Evolutionary conservation across 2,329 filamentous ascomycete species (phyloP).

Genomic region (Penicillium glabrum): DNA sequence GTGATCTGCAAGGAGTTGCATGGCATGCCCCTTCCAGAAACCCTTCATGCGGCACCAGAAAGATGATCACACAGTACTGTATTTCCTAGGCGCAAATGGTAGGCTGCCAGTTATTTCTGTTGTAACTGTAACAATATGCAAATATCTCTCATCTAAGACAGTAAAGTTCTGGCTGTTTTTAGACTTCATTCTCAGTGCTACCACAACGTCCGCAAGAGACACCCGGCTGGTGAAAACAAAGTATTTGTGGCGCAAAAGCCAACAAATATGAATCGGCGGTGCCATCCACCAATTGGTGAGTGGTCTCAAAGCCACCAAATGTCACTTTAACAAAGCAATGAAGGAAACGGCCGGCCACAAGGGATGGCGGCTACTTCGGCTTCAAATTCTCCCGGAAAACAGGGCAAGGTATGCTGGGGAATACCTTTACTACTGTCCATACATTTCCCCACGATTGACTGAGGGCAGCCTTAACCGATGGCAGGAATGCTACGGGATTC

Average conservation of each 20-base stretch:
- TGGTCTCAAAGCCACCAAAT: neutral
- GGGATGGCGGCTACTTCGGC: neutral
- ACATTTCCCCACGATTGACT: neutral
- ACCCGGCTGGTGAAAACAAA: neutral
- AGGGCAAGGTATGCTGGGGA: neutral
- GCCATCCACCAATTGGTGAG: neutral
- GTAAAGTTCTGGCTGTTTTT: neutral
- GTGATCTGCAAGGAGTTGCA: too few species aligned
- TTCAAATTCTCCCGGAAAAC: neutral
- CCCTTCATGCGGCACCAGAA: neutral
- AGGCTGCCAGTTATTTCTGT: neutral
- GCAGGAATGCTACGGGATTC: neutral
- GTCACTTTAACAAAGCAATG: neutral
- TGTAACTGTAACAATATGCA: neutral
- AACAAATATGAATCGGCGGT: neutral
- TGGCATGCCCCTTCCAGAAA: too few species aligned
- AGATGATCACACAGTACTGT: neutral
- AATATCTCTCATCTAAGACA: neutral
- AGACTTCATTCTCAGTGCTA: neutral
- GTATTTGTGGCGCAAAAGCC: neutral
- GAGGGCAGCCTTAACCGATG: neutral
- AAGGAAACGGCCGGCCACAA: neutral
- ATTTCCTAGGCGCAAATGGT: slow-evolving; percentile 9
- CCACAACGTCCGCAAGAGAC: neutral
- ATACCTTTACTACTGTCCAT: neutral